Evolutionary conservation across 1,139 yeast genomes (phyloP).

Genomic region (Starmera stellimalicola): DNA sequence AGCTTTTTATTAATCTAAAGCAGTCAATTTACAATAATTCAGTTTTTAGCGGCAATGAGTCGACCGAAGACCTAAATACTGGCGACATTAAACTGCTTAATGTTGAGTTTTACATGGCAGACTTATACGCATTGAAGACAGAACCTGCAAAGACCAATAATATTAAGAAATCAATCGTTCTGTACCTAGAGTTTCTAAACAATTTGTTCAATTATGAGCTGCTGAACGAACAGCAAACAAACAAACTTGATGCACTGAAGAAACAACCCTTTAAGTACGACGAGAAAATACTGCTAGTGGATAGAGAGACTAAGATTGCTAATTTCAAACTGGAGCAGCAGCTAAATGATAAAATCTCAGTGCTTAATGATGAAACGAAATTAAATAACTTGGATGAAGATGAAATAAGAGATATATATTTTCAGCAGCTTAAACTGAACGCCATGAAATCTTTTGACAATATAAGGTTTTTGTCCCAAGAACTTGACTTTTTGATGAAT

Average conservation of each 20-base stretch:
- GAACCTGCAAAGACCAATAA: constrained; percentile 28
- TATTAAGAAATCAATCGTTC: constrained; percentile 31
- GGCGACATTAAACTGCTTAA: constrained; percentile 45
- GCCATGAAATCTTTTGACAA: constrained; percentile 44
- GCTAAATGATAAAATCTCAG: constrained; percentile 33
- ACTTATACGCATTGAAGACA: constrained; percentile 8
- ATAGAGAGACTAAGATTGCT: constrained; percentile 64
- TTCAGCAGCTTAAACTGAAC: constrained; percentile 44
- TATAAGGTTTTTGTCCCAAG: constrained; percentile 49
- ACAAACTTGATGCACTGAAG: constrained; percentile 32
- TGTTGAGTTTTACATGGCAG: constrained; percentile 42
- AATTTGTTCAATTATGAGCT: constrained; percentile 33
- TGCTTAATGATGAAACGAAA: constrained; percentile 29
- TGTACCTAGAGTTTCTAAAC: constrained; percentile 36
- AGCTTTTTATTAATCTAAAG: constrained; percentile 24
- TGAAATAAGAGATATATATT: constrained; percentile 38
- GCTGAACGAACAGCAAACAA: constrained; percentile 29
- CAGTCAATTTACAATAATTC: constrained; percentile 23
- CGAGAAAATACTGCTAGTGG: constrained; percentile 32
- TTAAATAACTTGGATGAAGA: constrained; percentile 50
- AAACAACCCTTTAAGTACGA: constrained; percentile 27
- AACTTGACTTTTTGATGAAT: constrained; percentile 41
- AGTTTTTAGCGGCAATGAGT: constrained; percentile 56
- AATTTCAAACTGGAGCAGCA: constrained; percentile 53
- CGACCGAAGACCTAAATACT: constrained; percentile 47